Conservation (phyloP, 169 alveolate genomes). For the Babesia divergens region DNA sequence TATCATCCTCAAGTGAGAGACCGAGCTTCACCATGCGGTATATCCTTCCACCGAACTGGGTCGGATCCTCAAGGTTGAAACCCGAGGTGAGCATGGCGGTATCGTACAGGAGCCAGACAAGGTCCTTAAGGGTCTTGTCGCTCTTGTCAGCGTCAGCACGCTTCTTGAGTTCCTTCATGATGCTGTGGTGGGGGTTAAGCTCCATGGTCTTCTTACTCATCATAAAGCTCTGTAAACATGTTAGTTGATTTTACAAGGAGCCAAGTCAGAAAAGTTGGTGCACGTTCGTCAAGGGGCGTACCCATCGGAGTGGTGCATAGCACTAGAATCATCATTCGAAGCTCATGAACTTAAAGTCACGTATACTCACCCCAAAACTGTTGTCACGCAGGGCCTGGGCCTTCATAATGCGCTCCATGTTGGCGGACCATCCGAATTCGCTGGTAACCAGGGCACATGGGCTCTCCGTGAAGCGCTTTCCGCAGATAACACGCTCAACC, state of each 20-base stretch:
- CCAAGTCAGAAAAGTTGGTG: slow-evolving; percentile 19
- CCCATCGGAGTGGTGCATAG: slow-evolving; percentile 69
- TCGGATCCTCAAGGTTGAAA: slow-evolving; percentile 98
- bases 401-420: slow-evolving; percentile 99
- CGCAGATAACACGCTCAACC: slow-evolving; percentile 96
- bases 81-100: slow-evolving; percentile 98
- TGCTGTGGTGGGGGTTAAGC: slow-evolving; percentile 97
- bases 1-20: slow-evolving; percentile 94
- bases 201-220: slow-evolving; percentile 99
- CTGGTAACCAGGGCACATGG: slow-evolving; percentile 99
- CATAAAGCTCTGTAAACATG: slow-evolving; percentile 80
- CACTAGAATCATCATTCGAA: slow-evolving; percentile 57
- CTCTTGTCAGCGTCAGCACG: slow-evolving; percentile 94
- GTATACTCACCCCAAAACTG: slow-evolving; percentile 86
- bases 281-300: slow-evolving; percentile 35
- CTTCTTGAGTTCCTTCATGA: slow-evolving; percentile 93
- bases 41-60: slow-evolving; percentile 96
- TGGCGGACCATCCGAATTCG: slow-evolving; percentile 99
- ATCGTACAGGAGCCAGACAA: slow-evolving; percentile 97
- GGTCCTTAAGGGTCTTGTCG: slow-evolving; percentile 98
- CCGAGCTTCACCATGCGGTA: slow-evolving; percentile 99
- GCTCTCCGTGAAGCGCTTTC: slow-evolving; percentile 94
- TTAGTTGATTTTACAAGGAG: background rate
- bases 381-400: slow-evolving; percentile 99
- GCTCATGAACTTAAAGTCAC: background rate